Evolutionary conservation across 306 rosid genomes (phyloP).

Genomic region (Arachis hypogaea): DNA sequence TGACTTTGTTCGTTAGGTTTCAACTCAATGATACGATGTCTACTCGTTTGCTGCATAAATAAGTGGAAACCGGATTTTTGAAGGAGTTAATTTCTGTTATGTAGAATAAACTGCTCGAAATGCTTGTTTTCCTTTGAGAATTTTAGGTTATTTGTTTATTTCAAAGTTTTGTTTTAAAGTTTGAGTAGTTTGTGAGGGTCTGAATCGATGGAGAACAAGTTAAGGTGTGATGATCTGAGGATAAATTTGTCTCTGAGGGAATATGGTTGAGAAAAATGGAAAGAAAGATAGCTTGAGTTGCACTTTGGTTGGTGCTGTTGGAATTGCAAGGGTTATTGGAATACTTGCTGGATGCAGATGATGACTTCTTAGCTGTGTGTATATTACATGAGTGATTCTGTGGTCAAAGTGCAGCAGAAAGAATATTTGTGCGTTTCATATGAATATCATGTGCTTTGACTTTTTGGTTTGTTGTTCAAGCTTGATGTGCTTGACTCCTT

Average conservation of each 20-base stretch:
- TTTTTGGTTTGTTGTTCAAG: conserved; percentile 3
- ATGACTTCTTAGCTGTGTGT: background rate
- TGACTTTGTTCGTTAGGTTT: background rate
- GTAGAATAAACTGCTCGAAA: background rate
- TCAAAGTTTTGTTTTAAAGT: background rate
- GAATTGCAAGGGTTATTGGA: background rate
- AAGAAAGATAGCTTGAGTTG: background rate
- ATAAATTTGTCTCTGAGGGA: conserved; percentile 6
- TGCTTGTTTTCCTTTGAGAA: background rate
- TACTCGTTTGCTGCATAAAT: too few species aligned
- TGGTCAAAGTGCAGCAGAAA: background rate
- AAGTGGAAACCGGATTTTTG: background rate
- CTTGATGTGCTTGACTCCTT: background rate
- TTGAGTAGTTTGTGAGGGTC: background rate
- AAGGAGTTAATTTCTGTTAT: background rate
- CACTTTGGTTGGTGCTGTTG: background rate
- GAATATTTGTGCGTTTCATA: background rate
- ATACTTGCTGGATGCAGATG: background rate
- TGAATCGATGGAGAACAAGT: background rate
- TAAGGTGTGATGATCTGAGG: conserved; percentile 19
- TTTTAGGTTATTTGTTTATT: background rate
- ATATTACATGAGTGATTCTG: background rate
- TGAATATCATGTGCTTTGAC: conserved; percentile 3
- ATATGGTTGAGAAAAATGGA: background rate
- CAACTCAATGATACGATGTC: background rate